Evolutionary conservation across 768 basidiomycete genomes (phyloP), one percentile per base, ranked within the genome.

Genomic region (Lepiota venenata): DNA sequence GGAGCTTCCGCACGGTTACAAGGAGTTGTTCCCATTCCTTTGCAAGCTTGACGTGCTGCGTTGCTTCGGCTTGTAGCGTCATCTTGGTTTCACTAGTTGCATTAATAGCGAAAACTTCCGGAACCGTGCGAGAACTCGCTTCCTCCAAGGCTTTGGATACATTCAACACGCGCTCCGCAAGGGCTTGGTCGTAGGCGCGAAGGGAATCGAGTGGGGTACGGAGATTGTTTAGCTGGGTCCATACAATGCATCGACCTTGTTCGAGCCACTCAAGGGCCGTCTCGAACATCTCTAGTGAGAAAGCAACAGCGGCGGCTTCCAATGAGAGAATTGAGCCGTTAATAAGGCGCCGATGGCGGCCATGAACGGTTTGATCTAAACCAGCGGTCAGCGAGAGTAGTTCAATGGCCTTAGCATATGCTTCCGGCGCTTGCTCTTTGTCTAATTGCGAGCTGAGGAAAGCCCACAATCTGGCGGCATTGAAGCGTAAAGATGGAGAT

Each of bases 131-230:
- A 14, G 38, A 25, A 15, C 42, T 37, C 6, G 43, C 50, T 14
- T 15, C 32, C 35, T 56, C 56, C 8, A 56, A 29, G 7, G 9
- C 16, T 16, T 16, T 22, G 2, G 40, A 38, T 4, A 56, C 50
- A 16, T 38, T 27, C 9, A 12, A 42, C n/a, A 51, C 16, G 5
- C 37, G 38, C 11, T 43, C 12, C 9, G 65, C 63, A 32, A 67
- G 64, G 7, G 56, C 56, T 16, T 65, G 56, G 22, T 60, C 60
- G 8, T 20, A 25, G 8, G 29, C 27, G 16, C 18, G 59, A 1
- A 67, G 54, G 11, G 54, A 45, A n/a, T 61, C 62, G 1, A 66
- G 16, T 2, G 63, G 60, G 29, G 58, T 52, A 38, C 64, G 55
- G 9, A 63, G 49, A 61, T 53, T 7, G 60, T 56, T 16, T 5